Conservation (phyloP, 2,329 filamentous ascomycete species). For the Zasmidium citrigriseum region DNA sequence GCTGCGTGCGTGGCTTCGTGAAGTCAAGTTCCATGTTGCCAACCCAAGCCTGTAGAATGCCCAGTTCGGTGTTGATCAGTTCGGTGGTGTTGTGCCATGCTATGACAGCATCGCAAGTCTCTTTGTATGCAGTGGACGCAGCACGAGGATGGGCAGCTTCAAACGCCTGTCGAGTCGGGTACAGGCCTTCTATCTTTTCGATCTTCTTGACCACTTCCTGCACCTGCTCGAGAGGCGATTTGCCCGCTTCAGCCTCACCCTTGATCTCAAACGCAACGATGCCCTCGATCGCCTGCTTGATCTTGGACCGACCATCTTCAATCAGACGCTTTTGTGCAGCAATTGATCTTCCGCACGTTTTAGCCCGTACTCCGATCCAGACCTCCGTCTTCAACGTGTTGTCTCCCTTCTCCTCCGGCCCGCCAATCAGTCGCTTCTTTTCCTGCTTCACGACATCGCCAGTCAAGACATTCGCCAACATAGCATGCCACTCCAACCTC, state of each 20-base stretch:
- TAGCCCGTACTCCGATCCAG: constrained; percentile 86
- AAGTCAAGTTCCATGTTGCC: constrained; percentile 96
- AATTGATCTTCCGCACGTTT: constrained; percentile 78
- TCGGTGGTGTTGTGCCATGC: constrained; percentile 97
- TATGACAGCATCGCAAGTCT: constrained; percentile 84
- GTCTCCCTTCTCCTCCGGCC: constrained; percentile 70
- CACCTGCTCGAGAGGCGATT: constrained; percentile 84
- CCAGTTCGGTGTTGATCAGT: constrained; percentile 91
- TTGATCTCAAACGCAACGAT: constrained; percentile 94
- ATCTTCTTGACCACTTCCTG: constrained; percentile 87
- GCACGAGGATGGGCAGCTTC: constrained; percentile 74
- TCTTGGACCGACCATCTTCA: constrained; percentile 74
- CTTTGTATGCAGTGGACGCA: constrained; percentile 72
- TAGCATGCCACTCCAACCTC: constrained; percentile 94
- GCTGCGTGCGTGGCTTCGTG: constrained; percentile 69
- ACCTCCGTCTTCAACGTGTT: constrained; percentile 70
- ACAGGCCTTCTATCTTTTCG: constrained; percentile 82
- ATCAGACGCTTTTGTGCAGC: constrained; percentile 84
- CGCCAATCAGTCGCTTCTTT: constrained; percentile 90
- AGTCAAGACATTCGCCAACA: constrained; percentile 92
- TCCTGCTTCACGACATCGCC: constrained; percentile 97
- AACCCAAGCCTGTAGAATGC: constrained; percentile 92
- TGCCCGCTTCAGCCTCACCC: constrained; percentile 87
- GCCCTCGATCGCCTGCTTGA: constrained; percentile 77
- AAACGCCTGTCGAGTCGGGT: constrained; percentile 76